Conservation (phyloP, 2,329 filamentous ascomycete species). For the Dactylellina cionopaga region DNA sequence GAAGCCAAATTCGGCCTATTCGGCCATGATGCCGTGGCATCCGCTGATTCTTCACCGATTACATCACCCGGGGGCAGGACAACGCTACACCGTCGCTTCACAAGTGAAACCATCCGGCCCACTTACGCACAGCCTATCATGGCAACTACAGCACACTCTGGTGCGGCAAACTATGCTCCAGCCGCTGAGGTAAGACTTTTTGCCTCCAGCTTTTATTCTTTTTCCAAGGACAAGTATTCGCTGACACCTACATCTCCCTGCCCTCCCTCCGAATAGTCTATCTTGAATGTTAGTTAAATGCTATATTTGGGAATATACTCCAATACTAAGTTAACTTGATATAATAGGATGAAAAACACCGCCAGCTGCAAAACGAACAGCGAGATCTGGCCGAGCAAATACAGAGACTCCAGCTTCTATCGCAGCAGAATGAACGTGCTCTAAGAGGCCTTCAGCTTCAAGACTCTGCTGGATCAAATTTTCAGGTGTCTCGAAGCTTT, state of each 20-base stretch:
- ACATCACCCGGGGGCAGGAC: constrained; percentile 45
- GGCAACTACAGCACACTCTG: constrained; percentile 7
- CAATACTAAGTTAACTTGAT: not conserved
- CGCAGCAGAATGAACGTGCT: constrained; percentile 82
- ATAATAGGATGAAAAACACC: constrained; percentile 45
- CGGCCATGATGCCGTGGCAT: constrained; percentile 38
- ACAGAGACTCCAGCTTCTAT: constrained; percentile 85
- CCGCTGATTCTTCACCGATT: constrained; percentile 43
- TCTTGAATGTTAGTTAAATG: not conserved
- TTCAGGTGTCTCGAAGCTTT: constrained; percentile 66
- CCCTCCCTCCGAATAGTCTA: not conserved
- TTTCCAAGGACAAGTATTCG: not conserved
- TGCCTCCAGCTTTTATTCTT: not conserved
- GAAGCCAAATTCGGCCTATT: constrained; percentile 45
- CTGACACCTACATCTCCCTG: not conserved
- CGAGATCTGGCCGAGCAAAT: constrained; percentile 92
- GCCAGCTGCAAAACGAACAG: constrained; percentile 68
- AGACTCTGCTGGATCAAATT: constrained; percentile 15
- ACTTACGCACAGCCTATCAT: constrained; percentile 29
- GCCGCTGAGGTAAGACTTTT: constrained; percentile 20
- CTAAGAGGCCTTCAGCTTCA: constrained; percentile 49
- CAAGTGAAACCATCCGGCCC: constrained; percentile 42
- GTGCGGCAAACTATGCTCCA: constrained; percentile 7
- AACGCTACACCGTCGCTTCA: constrained; percentile 50
- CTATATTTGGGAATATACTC: not conserved